Percentiles rank a stretch among this genome's conserved stretches.
Conservation (phyloP, 1,139 yeast species). For the Pneumocystis canis region DNA sequence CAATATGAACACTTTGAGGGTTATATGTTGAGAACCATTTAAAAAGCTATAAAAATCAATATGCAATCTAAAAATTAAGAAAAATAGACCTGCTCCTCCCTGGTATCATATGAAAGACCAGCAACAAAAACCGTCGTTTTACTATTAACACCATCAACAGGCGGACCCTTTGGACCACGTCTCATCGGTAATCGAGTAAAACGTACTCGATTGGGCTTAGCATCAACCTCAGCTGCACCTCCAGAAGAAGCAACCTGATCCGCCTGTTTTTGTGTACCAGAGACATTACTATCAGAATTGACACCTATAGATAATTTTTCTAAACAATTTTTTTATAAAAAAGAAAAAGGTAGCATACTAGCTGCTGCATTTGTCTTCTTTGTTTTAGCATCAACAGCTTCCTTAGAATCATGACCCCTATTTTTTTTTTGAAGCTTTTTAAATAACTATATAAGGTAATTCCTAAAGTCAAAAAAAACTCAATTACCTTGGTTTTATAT, state of each 20-base stretch:
- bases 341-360: background rate
- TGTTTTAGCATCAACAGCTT: background rate
- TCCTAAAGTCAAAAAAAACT: background rate
- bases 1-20: conserved; percentile 21
- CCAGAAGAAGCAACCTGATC: conserved; percentile 15
- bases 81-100: conserved; percentile 20
- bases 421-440: background rate
- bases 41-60: conserved; percentile 10
- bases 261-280: conserved; percentile 26
- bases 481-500: background rate
- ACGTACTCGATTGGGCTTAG: background rate
- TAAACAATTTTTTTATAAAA: background rate
- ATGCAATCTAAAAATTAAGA: conserved; percentile 5
- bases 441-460: background rate
- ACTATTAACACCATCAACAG: conserved; percentile 24
- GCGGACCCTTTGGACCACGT: conserved; percentile 13
- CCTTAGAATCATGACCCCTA: background rate
- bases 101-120: conserved; percentile 29
- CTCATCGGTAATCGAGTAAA: background rate
- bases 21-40: conserved; percentile 26
- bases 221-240: conserved; percentile 4
- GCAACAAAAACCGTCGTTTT: conserved; percentile 40
- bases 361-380: background rate
- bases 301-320: background rate
- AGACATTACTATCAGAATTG: conserved; percentile 13